Percentiles rank a stretch among this genome's conserved stretches.
These are phyloP conservation scores for Pichia sp. DNA, from an alignment of 1,139 yeast genomes.

Conservation along the genomic window DNA sequence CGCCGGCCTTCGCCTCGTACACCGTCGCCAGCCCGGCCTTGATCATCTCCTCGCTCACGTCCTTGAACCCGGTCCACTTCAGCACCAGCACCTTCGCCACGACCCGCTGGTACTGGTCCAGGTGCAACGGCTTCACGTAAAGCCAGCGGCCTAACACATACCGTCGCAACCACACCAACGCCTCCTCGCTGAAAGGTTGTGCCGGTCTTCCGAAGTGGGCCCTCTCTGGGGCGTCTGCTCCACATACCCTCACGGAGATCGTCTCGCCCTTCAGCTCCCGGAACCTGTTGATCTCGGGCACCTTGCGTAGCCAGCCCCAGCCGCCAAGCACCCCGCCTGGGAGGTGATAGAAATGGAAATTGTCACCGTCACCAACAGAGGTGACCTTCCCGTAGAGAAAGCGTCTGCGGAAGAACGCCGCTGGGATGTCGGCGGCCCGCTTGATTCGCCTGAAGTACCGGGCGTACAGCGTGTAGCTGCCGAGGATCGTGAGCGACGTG, in stretches of 20 bases:
- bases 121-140: slow-evolving; percentile 67
- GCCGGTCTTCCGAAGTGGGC: slow-evolving; percentile 94
- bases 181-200: slow-evolving; percentile 84
- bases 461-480: slow-evolving; percentile 35
- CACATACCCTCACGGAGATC: slow-evolving; percentile 71
- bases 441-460: slow-evolving; percentile 37
- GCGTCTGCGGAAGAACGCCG: slow-evolving; percentile 35
- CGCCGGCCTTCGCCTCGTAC: slow-evolving; percentile 75
- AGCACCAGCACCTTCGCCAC: slow-evolving; percentile 77
- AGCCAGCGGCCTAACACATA: slow-evolving; percentile 64
- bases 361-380: slow-evolving; percentile 95
- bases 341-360: slow-evolving; percentile 84
- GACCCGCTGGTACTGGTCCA: slow-evolving; percentile 86
- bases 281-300: slow-evolving; percentile 44
- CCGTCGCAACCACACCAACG: slow-evolving; percentile 66
- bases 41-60: slow-evolving; percentile 85
- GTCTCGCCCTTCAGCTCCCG: slow-evolving; percentile 53
- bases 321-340: slow-evolving; percentile 89
- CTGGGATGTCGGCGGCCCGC: slow-evolving; percentile 40
- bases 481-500: slow-evolving; percentile 27
- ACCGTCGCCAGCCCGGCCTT: slow-evolving; percentile 79
- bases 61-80: slow-evolving; percentile 70
- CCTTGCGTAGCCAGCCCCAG: slow-evolving; percentile 83
- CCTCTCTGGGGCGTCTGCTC: slow-evolving; percentile 97
- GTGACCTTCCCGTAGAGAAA: slow-evolving; percentile 78